Percentiles rank a stretch among this genome's conserved stretches.
These are phyloP conservation scores for Opeltia flavorubescens DNA, from an alignment of 495 filamentous ascomycete genomes.

Conservation along the genomic window DNA sequence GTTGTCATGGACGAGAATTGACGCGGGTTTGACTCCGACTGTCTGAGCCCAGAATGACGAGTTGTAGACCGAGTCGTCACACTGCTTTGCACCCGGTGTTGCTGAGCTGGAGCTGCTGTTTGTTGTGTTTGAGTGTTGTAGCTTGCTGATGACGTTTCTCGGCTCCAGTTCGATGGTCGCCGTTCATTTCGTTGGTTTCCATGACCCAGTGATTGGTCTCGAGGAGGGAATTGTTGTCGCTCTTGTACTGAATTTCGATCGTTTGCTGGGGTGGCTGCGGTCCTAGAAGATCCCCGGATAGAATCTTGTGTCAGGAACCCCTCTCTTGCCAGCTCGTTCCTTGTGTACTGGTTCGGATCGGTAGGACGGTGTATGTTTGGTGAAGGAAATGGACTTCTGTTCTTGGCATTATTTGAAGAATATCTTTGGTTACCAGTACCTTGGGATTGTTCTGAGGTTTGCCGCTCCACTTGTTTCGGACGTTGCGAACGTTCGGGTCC, in stretches of 20 bases:
- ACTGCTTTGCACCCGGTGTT: neutral
- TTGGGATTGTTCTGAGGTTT: too few relatives aligned
- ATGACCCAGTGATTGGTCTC: neutral
- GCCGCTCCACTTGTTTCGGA: too few relatives aligned
- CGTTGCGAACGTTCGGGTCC: too few relatives aligned
- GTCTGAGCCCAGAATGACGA: constrained; percentile 7
- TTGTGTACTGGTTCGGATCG: constrained; percentile 3
- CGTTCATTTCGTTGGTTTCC: neutral
- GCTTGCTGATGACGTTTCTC: constrained; percentile 6
- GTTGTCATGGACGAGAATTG: constrained; percentile 2
- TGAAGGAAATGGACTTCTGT: neutral
- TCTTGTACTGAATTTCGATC: neutral
- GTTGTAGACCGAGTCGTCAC: constrained; percentile 1
- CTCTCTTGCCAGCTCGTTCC: neutral
- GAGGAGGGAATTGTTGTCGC: neutral
- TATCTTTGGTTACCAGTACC: too few relatives aligned
- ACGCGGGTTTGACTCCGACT: constrained; percentile 1
- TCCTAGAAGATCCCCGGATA: neutral
- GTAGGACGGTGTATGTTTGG: neutral
- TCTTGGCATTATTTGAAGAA: too few relatives aligned
- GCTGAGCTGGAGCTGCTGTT: neutral
- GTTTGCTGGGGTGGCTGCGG: neutral
- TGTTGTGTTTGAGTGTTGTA: neutral
- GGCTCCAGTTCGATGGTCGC: neutral
- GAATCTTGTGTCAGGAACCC: neutral